A percentile compares a stretch with the other conserved stretches of the same genome.
phyloP scores from a whole-genome alignment of 805 yeast genomes.

The Schwanniomyces occidentalis region DNA sequence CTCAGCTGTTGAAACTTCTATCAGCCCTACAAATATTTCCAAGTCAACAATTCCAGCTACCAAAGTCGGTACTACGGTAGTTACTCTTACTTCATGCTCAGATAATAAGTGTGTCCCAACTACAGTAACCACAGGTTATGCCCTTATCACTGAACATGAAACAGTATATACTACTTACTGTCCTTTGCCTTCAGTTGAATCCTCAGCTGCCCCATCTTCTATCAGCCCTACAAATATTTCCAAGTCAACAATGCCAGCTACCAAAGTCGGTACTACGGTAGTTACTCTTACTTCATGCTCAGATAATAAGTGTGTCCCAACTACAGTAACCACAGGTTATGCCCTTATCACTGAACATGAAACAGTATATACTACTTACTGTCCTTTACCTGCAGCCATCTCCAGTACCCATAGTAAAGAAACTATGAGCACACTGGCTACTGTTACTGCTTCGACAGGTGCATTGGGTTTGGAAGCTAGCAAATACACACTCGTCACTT shows the following conservation, averaged over 20 bases:
- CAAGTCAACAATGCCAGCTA: too few species aligned
- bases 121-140: constrained; percentile 33
- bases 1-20: too few species aligned
- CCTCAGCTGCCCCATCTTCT: constrained; percentile 20
- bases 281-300: constrained; percentile 28
- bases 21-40: constrained; percentile 25
- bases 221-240: too few species aligned
- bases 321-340: constrained; percentile 23
- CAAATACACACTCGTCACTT: neutral
- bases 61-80: constrained; percentile 28
- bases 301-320: constrained; percentile 21
- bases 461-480: neutral
- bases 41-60: too few species aligned
- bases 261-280: constrained; percentile 24
- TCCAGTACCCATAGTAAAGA: neutral
- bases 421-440: neutral
- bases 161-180: constrained; percentile 12
- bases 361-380: constrained; percentile 24
- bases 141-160: constrained; percentile 20
- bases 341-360: constrained; percentile 14
- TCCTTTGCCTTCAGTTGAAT: constrained; percentile 13
- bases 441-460: neutral
- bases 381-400: constrained; percentile 14
- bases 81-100: constrained; percentile 38
- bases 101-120: constrained; percentile 31